Evolutionary conservation across 768 basidiomycete genomes (phyloP), one percentile per base, ranked within the genome.

Genomic region (Leccinum obscurum): DNA sequence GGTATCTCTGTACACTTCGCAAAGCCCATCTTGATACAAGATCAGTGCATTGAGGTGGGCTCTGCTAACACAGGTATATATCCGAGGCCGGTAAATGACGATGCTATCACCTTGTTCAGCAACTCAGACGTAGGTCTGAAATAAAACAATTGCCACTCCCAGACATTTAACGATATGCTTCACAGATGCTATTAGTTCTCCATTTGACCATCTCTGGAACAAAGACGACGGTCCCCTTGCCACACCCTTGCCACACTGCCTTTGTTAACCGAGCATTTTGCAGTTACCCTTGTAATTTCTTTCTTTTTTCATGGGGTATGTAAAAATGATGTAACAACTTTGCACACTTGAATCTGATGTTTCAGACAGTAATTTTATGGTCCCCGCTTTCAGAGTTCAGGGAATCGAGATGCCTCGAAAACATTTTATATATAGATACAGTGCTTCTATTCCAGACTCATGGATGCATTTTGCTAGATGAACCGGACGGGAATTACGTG

Each of bases 11-110:
- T 17, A 52, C 53, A 44, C 56, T 52, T 62, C 56, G 56, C 63
- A 66, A 68, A 63, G 56, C 61, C 59, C 68, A 62, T 57, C 66
- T 65, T 65, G 63, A 55, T 55, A 60, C 63, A 65, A 39, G 50
- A 20, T 26, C 9, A 41, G 14, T 52, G 56, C 28, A 13, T 46
- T 39, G 58, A 55, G 68, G 24, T 15, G 55, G 13, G 52, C 35
- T 59, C 37, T 65, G 58, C 37, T 30, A 48, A 30, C 32, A 35
- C 13, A 13, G 50, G 65, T n/a, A 41, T 8, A 56, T 32, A 22
- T 30, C 14, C 52, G 28, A 41, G 50, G 22, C 3, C 55, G 53
- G 20, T 14, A 3, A 8, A 22, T 22, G 22, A 15, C 15, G 7
- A 11, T 4, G 10, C 10, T 20, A 4, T 34, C 6, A 51, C 49